phyloP scores from a whole-genome alignment of 805 yeast species.

The Lipomyces chichibuensis region DNA sequence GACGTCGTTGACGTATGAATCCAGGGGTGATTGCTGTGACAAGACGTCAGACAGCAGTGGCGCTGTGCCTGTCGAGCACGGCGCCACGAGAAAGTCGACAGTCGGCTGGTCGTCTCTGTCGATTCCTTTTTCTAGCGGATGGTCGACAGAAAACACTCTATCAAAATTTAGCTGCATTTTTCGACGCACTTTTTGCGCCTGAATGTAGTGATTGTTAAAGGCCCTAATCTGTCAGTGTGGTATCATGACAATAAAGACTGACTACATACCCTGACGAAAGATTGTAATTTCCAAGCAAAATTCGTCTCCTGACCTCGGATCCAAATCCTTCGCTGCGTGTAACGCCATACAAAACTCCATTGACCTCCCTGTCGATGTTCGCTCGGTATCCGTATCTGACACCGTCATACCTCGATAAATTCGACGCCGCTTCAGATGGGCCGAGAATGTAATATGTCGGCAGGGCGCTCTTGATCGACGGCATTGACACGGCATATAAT shows the following conservation, averaged over 20 bases:
- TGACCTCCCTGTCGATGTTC: conserved; percentile 40
- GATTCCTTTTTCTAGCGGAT: conserved; percentile 46
- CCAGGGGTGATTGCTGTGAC: conserved; percentile 48
- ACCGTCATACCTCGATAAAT: conserved; percentile 88
- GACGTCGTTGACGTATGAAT: conserved; percentile 76
- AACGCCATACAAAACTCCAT: conserved; percentile 52
- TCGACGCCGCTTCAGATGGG: conserved; percentile 93
- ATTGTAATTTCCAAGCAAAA: conserved; percentile 83
- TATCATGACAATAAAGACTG: background rate
- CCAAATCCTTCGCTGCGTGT: conserved; percentile 77
- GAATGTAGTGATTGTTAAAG: conserved; percentile 68
- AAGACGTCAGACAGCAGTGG: conserved; percentile 55
- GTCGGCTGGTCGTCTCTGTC: conserved; percentile 43
- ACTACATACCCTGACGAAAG: conserved; percentile 60
- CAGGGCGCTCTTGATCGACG: conserved; percentile 64
- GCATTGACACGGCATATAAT: conserved; percentile 68
- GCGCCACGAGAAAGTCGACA: conserved; percentile 72
- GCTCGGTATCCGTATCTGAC: conserved; percentile 74
- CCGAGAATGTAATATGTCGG: conserved; percentile 87
- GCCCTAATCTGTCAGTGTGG: conserved; percentile 44
- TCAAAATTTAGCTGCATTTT: conserved; percentile 68
- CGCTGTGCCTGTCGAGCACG: conserved; percentile 66
- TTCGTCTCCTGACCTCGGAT: conserved; percentile 77
- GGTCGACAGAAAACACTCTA: conserved; percentile 56
- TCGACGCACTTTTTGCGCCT: conserved; percentile 71